A percentile compares a stretch with the other conserved stretches of the same genome.
phyloP scores from a whole-genome alignment of 176 grass and related monocot species.

The Phyllostachys edulis region DNA sequence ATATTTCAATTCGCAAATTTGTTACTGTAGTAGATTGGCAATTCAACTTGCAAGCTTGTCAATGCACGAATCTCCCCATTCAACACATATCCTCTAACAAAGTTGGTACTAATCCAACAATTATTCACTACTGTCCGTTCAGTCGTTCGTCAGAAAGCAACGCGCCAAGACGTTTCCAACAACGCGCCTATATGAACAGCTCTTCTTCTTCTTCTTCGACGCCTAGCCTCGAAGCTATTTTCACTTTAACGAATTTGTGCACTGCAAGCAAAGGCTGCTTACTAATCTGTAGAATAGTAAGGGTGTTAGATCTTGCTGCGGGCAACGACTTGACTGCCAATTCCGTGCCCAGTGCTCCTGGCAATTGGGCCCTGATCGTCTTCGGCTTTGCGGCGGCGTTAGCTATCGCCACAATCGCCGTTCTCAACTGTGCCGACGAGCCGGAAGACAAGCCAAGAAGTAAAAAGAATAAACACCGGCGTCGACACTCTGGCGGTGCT shows the following conservation, averaged over 20 bases:
- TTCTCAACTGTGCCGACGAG: background rate
- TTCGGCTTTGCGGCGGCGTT: background rate
- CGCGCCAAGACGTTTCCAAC: background rate
- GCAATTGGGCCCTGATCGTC: background rate
- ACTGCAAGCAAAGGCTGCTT: background rate
- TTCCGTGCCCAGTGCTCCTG: background rate
- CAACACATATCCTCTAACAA: background rate
- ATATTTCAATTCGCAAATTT: too few species aligned
- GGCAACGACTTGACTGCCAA: background rate
- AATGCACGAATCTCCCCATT: background rate
- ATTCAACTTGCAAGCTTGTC: background rate
- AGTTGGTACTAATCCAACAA: background rate
- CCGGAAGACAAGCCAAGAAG: background rate
- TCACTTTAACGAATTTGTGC: background rate
- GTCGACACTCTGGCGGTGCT: background rate
- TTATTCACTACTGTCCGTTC: background rate
- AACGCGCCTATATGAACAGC: background rate
- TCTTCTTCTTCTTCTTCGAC: background rate
- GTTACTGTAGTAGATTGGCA: background rate
- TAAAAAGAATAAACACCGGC: background rate
- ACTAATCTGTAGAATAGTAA: background rate
- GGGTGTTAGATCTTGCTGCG: background rate
- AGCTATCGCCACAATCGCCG: background rate
- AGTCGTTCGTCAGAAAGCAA: background rate
- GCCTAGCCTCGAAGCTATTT: background rate